Conservation (phyloP, 2,329 filamentous ascomycete genomes). For the Venturia asperata region DNA sequence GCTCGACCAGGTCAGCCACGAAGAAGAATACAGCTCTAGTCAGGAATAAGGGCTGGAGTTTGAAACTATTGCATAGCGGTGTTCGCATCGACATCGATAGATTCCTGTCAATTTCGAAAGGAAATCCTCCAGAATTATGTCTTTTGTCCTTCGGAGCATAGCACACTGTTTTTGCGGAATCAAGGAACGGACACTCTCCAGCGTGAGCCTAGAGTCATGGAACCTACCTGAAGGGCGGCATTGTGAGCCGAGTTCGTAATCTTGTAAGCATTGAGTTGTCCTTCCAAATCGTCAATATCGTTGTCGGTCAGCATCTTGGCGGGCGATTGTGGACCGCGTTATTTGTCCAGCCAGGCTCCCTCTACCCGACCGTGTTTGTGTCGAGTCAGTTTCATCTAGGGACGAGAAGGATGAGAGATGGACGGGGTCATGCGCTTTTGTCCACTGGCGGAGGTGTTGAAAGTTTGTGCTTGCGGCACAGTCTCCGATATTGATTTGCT, state of each 20-base stretch:
- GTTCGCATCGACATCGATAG: background rate
- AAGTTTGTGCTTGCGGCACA: background rate
- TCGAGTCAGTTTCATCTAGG: background rate
- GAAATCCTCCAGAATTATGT: background rate
- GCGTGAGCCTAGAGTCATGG: too few species aligned
- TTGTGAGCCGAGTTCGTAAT: background rate
- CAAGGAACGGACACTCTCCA: too few species aligned
- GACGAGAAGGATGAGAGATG: background rate
- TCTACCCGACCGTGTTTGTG: background rate
- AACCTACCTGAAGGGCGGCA: background rate
- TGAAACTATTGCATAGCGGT: background rate
- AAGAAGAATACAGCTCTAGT: background rate
- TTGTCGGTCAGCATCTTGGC: slow-evolving; percentile 12
- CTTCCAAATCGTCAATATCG: slow-evolving; percentile 11
- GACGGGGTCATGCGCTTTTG: background rate
- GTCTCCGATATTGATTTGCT: background rate
- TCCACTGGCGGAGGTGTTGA: background rate
- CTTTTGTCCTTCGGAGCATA: background rate
- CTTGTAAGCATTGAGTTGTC: background rate
- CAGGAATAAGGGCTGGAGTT: background rate
- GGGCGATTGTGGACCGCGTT: background rate
- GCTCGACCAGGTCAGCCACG: background rate
- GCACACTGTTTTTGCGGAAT: background rate
- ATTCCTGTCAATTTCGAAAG: background rate
- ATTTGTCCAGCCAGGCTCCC: background rate